Evolutionary conservation across 257 asterid species (phyloP), one percentile per base, ranked within the genome.

Genomic region (Schizonepeta tenuifolia): DNA sequence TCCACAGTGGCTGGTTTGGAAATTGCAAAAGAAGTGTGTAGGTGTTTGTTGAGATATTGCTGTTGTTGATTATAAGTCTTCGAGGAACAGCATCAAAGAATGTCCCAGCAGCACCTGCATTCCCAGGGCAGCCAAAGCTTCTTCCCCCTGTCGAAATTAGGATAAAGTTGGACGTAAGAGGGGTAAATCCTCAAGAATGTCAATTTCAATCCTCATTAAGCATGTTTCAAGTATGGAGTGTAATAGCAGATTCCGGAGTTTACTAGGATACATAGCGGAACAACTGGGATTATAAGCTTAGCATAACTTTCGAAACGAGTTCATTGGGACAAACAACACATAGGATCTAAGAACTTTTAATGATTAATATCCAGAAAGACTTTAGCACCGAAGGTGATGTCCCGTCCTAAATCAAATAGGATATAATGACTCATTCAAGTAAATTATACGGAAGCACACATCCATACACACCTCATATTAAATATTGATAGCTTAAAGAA

Each of bases 71-170:
- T 80, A 90, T 73, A 60, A 92, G 91, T 78, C 96, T 85, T 54
- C 91, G 91, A 31, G 96, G 98, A 75, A 92, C 88, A 74, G 91
- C 90, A 86, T 88, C 98, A 78, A 82, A 92, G 81, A 88, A 85
- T 28, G 98, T 92, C 73, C 98, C 98, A 28, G 98, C 96, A 67
- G 92, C 98, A 77, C 98, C 98, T 58, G 98, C 80, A 74, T 92
- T 92, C 65, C 59, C 67, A 56, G 96, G 96, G 73, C 98, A 92
- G 60, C 98, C 98, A 68, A 86, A 88, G 78, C 98, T 92, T 81
- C 83, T 85, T 18, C 98, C 98, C 72, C 98, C 98, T 92, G 85
- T 51, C 67, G 70, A 73, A 63, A 78, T 40, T 70, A 50, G 53
- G 69, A 68, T 47, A 55, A 73, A 75, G 58, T 41, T 41, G 58